Base-by-base conservation (phyloP, 2,329 filamentous ascomycete species). In the Neofusicoccum sp. region DNA sequence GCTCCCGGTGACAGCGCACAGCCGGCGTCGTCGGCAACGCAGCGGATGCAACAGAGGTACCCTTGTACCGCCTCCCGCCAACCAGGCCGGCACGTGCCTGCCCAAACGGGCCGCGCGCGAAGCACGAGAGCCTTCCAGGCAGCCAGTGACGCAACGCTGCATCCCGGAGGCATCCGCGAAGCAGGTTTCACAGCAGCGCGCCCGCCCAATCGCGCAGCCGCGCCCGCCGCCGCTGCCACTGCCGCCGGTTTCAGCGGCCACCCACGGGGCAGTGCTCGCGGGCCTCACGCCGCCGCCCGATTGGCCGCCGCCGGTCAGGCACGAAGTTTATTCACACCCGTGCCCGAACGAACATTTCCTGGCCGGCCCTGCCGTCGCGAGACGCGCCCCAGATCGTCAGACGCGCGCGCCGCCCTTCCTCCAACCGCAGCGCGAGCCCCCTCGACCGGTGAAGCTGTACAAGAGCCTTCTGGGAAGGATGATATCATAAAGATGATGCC, bases 381-480 rank as follows among this genome's bases (percentile, higher is more conserved):
- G 52, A 56, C 52, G 50, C 52, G 39, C 22, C 41, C 14, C 52
- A 14, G 52, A 56, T 56, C 52, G 52, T 28, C 52, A 56, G 52
- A 56, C 36, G 39, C 36, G 54, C 41, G 54, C 54, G 31, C 52
- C 39, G 48, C 29, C 28, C 22, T 22, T 58, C 54, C 41, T 28
- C 54, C 54, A 58, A 58, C 54, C 54, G 54, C 31, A 33, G 44
- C 29, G 50, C 36, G 31, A 28, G n/a, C 48, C 45, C 29, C 50
- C 29, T 45, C 41, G 39, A 45, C 54, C 54, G 54, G 54, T 45
- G 54, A 58, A 58, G 54, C 54, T 58, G 54, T 58, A 36, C 54
- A 45, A 58, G 54, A 58, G 54, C 54, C 14, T 58, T 58, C 54
- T 58, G 41, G 54, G 41, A 45, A 58, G 41, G 39, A 58, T 58